Base-by-base conservation (phyloP, 2,329 filamentous ascomycete genomes). In the Trichoderma sp. region DNA sequence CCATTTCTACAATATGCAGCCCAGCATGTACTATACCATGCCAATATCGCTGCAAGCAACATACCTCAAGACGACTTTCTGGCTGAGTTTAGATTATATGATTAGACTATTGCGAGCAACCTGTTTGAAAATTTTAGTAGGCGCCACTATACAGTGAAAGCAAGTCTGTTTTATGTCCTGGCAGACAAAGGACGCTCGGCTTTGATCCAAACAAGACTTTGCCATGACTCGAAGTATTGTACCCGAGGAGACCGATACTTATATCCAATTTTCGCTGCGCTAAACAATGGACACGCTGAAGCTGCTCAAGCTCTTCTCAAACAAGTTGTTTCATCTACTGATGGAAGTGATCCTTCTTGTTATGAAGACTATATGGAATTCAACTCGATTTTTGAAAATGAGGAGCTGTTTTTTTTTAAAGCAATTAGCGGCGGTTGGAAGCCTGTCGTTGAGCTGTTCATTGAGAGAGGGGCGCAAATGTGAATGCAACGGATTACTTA, bases 1-100 rank as follows among this genome's bases (percentile, higher is more conserved):
- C 67, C 67, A 34, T 65, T 69, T 34, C 28, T 65, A 5, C 39
- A 66, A n/a, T 69, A 69, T 24, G 60, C 67, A 13, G 30, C 55
- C 8, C n/a, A 54, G 24, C 14, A 52, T 21, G 32, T 69, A 14
- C 54, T 69, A 16, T 58, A 59, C 13, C 67, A 69, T 59, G 59
- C 59, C 6, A 26, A 69, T 54, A 43, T n/a, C 30, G 67, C 67
- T 5, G 59, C 67, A 21, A 37, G n/a, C 16, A 24, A 16, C 13
- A 32, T 58, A 4, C 14, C 28, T 4, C 67, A 69, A 16, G 13
- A 26, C 3, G 4, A 14, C 1, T 69, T 69, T 24, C 10, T 68
- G 16, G 39, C 39, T n/a, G 39, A n/a, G 16, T 46, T 46, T 4
- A n/a, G 10, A 18, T 18, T 46, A 4, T 2, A 8, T 3, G 39